Evolutionary conservation across 257 asterid genomes (phyloP).

Genomic region (Handroanthus guayacan): DNA sequence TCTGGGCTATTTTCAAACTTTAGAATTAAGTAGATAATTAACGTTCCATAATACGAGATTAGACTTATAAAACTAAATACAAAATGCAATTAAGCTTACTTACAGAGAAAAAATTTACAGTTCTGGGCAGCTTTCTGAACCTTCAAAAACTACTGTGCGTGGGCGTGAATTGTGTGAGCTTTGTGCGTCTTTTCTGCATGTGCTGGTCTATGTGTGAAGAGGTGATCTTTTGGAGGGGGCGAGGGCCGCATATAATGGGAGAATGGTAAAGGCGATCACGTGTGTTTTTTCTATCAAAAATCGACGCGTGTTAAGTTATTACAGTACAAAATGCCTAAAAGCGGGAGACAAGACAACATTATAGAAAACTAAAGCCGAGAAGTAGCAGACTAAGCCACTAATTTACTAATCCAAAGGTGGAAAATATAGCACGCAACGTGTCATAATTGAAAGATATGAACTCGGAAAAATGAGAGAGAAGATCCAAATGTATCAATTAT

Average conservation of each 20-base stretch:
- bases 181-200: not conserved
- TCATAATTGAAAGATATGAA: no score
- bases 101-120: no score
- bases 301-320: conserved; percentile 20
- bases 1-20: no score
- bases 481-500: no score
- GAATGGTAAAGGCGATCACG: not conserved
- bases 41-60: no score
- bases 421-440: no score
- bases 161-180: not conserved
- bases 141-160: not conserved
- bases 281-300: not conserved
- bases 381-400: not conserved
- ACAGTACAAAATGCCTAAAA: conserved; percentile 17
- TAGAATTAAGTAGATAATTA: no score
- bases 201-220: not conserved
- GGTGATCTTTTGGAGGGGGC: not conserved
- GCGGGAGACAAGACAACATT: conserved; percentile 28
- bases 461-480: no score
- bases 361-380: not conserved
- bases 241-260: conserved; percentile 22
- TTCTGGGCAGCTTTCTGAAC: no score
- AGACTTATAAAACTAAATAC: no score
- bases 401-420: not conserved
- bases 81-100: no score